Evolutionary conservation across 768 basidiomycete species (phyloP), one percentile per base, ranked within the genome.

Genomic region (Trametes elegans): DNA sequence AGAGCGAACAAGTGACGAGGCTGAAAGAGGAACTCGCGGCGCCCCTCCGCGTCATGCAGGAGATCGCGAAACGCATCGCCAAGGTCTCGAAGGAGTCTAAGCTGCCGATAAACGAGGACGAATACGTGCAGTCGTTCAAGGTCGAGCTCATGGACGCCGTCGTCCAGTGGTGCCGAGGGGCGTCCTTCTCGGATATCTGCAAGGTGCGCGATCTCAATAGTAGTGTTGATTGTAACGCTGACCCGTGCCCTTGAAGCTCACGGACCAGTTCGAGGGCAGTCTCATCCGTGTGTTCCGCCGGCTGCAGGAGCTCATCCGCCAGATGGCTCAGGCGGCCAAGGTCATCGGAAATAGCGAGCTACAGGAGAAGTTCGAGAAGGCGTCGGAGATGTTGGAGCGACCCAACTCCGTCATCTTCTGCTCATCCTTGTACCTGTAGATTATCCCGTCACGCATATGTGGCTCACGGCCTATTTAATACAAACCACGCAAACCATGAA

Each of bases 61-160:
- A 99, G 69, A 83, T 90, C 35, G 96, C 97, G 0, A 76, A 93
- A 29, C 83, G 93, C 49, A 99, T 99, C 65, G 97, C 97, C n/a
- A 95, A 91, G 67, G 91, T 98, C 5, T 93, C 93, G 4, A 89
- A 89, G 61, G 97, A 99, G 71, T 91, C 88, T 19, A 97, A 98
- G 69, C 76, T 99, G 3, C 72, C 87, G 1, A 70, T 98, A 41
- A 85, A 90, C 49, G 96, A 98, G 70, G 89, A 97, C 54, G 93
- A 96, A 59, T 99, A 99, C 69, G 92, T 99, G 1, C 79, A 86
- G 49, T 93, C 90, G 10, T 99, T 99, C 84, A 98, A 98, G 72
- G 92, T 97, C 18, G 96, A 98, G 66, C 83, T 99, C 45, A 99
- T 98, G 94, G 97, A 98, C 60, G 92, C 91, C 0, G 97, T 98